Evolutionary conservation across 345 rosid genomes (phyloP).

Genomic region (Microcos paniculata): DNA sequence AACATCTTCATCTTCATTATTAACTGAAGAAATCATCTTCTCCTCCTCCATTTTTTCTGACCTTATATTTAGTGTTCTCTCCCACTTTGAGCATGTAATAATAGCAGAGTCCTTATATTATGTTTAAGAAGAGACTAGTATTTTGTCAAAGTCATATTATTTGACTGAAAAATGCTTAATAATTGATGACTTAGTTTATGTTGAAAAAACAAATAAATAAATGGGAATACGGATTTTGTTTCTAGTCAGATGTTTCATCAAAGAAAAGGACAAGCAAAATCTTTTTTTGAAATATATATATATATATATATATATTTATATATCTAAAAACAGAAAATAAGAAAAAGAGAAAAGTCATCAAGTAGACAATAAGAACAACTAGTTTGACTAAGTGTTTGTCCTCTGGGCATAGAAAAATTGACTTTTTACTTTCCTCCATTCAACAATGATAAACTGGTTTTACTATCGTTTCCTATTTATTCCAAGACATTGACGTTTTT

Average conservation of each 20-base stretch:
- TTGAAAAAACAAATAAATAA: background rate
- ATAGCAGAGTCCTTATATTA: background rate
- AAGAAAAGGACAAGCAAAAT: constrained; percentile 3
- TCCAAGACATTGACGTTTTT: background rate
- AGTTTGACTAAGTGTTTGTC: constrained; percentile 1
- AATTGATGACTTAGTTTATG: background rate
- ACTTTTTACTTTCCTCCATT: background rate
- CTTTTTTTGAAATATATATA: background rate
- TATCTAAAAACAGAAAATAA: background rate
- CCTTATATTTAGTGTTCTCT: background rate
- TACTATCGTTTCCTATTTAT: too few relatives aligned
- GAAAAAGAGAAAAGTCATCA: background rate
- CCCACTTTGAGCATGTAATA: background rate
- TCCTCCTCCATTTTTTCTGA: constrained; percentile 30
- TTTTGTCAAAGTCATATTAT: constrained; percentile 1
- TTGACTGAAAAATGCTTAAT: background rate
- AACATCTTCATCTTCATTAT: constrained; percentile 27
- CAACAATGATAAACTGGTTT: background rate
- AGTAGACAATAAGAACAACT: background rate
- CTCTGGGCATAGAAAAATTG: background rate
- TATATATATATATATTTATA: too few relatives aligned
- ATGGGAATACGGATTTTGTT: background rate
- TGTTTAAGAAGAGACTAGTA: background rate
- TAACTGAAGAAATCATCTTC: constrained; percentile 17
- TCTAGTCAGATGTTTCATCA: background rate